These are phyloP conservation scores for Ehretia macrophylla DNA, from an alignment of 257 asterid species.

Conservation along the genomic window DNA sequence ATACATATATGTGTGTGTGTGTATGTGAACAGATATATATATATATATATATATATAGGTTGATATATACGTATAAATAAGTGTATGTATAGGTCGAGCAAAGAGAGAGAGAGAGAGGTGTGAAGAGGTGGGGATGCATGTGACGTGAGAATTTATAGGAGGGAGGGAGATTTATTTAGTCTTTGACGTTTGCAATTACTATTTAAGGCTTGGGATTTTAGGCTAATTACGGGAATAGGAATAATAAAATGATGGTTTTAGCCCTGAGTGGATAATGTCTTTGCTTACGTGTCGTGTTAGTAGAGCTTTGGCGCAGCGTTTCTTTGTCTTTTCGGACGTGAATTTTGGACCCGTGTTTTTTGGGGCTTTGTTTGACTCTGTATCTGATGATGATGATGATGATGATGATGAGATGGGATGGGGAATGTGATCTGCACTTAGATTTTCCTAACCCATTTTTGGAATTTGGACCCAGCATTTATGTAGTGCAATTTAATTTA, in stretches of 20 bases:
- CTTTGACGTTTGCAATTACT: slow-evolving; percentile 3
- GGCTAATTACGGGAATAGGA: slow-evolving; percentile 12
- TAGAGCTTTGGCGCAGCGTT: not conserved
- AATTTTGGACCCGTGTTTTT: not conserved
- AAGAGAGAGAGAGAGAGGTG: slow-evolving; percentile 8
- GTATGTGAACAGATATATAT: not conserved
- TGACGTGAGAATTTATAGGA: slow-evolving; percentile 11
- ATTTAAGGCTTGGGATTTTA: not conserved
- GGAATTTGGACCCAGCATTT: not conserved
- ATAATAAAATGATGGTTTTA: slow-evolving; percentile 3
- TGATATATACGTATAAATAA: not conserved
- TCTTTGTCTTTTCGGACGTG: not conserved
- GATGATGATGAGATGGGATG: not conserved
- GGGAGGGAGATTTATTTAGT: not conserved
- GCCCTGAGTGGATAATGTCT: slow-evolving; percentile 13
- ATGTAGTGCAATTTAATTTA: too few relatives aligned
- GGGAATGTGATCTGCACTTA: not conserved
- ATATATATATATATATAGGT: not conserved
- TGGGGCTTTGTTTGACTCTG: not conserved
- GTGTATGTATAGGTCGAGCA: slow-evolving; percentile 5
- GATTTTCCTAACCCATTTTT: not conserved
- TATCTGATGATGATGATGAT: too few relatives aligned
- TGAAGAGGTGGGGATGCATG: slow-evolving; percentile 7
- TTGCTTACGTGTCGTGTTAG: slow-evolving; percentile 15
- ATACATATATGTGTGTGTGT: too few relatives aligned